These are phyloP conservation scores for Chondrus crispus DNA, from an alignment of 23 red algal species.

Conservation along the genomic window DNA sequence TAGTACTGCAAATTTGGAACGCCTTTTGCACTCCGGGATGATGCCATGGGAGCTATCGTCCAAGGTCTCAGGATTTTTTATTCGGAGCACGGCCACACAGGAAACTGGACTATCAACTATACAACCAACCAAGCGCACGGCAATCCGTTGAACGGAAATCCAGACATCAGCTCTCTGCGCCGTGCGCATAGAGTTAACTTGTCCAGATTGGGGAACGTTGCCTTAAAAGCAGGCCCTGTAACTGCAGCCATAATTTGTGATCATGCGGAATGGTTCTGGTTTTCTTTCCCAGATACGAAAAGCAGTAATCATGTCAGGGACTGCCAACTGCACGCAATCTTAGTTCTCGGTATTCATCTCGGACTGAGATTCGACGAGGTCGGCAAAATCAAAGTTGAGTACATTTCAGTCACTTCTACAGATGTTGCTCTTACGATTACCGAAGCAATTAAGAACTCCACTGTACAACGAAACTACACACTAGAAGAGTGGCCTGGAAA, in stretches of 20 bases:
- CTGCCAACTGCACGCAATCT: neutral
- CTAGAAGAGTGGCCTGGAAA: neutral
- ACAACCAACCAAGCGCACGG: neutral
- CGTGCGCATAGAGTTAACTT: neutral
- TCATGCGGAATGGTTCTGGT: conserved; percentile 28
- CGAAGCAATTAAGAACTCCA: neutral
- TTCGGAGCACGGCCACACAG: neutral
- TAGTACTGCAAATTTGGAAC: neutral
- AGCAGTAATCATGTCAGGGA: neutral
- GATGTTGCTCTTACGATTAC: neutral
- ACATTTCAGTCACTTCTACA: neutral
- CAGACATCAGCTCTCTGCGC: neutral
- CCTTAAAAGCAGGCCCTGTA: neutral
- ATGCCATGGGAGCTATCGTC: neutral
- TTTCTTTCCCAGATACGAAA: neutral
- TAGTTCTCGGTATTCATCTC: conserved; percentile 30
- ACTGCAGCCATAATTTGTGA: neutral
- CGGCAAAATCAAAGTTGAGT: neutral
- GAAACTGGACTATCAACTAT: neutral
- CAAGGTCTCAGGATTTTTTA: neutral
- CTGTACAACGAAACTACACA: neutral
- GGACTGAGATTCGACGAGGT: neutral
- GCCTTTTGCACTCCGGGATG: neutral
- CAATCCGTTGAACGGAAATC: neutral
- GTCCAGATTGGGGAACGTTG: neutral